Conservation (phyloP, 805 yeast species). For the Ogataea methylovora region DNA sequence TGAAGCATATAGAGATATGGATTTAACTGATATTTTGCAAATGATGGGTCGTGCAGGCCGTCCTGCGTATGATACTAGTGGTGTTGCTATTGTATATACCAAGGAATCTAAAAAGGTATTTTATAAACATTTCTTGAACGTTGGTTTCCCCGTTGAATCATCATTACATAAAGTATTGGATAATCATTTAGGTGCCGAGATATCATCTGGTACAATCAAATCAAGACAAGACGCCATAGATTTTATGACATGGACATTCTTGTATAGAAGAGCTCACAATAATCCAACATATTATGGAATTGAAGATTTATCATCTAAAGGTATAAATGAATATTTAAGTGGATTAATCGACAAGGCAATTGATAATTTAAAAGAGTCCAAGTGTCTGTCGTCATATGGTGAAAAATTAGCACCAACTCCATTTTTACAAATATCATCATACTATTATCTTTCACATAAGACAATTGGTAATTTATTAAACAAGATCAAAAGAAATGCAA, state of each 20-base stretch:
- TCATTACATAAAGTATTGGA: slow-evolving; percentile 72
- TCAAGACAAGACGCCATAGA: slow-evolving; percentile 66
- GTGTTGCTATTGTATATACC: slow-evolving; percentile 70
- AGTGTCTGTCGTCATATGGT: slow-evolving; percentile 55
- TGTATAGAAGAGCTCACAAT: slow-evolving; percentile 66
- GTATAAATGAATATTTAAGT: slow-evolving; percentile 51
- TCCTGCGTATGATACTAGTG: slow-evolving; percentile 73
- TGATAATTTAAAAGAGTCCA: slow-evolving; percentile 59
- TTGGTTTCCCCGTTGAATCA: slow-evolving; percentile 80
- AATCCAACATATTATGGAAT: slow-evolving; percentile 74
- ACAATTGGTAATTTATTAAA: slow-evolving; percentile 67
- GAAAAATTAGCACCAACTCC: slow-evolving; percentile 60
- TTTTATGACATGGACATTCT: slow-evolving; percentile 69
- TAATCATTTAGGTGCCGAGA: slow-evolving; percentile 77
- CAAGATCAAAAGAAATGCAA: slow-evolving; percentile 35
- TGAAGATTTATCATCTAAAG: slow-evolving; percentile 49
- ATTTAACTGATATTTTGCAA: slow-evolving; percentile 70
- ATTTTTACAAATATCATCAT: slow-evolving; percentile 77
- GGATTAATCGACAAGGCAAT: slow-evolving; percentile 63
- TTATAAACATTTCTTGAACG: slow-evolving; percentile 69
- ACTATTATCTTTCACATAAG: slow-evolving; percentile 86
- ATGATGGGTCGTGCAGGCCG: slow-evolving; percentile 87
- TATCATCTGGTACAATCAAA: slow-evolving; percentile 59
- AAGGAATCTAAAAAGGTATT: slow-evolving; percentile 68
- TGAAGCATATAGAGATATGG: slow-evolving; percentile 74